Conservation (phyloP, 331 rosid species). For the Quercus phellos region DNA sequence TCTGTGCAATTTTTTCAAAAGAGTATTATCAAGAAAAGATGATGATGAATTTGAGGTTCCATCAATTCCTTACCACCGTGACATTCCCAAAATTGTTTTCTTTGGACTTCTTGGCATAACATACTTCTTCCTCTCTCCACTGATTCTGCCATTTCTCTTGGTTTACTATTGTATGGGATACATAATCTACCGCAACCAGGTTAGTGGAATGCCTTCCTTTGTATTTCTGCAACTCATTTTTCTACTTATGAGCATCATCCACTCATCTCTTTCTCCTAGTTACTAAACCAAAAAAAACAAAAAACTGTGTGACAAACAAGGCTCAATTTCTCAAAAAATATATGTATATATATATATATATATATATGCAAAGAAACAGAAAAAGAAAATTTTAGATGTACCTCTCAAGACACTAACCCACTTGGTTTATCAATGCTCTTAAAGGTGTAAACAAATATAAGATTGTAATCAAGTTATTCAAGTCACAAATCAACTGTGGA, state of each 20-base stretch:
- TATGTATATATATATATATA: too few relatives aligned
- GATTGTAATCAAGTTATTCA: background rate
- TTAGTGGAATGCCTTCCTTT: constrained; percentile 20
- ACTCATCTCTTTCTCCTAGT: background rate
- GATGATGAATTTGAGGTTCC: constrained; percentile 52
- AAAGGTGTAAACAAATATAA: background rate
- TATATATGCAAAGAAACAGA: background rate
- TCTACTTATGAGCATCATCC: background rate
- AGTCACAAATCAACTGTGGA: background rate
- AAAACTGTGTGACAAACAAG: background rate
- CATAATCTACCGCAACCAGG: constrained; percentile 85
- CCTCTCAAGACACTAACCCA: background rate
- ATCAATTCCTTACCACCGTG: constrained; percentile 56
- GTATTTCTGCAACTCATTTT: background rate
- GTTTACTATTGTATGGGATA: constrained; percentile 66
- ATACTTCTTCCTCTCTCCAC: constrained; percentile 87
- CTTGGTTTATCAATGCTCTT: background rate
- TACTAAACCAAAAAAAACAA: too few relatives aligned
- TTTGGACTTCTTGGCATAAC: constrained; percentile 92
- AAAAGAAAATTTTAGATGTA: background rate
- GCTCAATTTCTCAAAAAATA: too few relatives aligned
- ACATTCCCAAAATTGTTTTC: constrained; percentile 63
- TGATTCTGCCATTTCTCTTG: constrained; percentile 86
- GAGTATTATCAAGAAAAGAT: constrained; percentile 28
- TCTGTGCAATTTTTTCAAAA: constrained; percentile 29